Evolutionary conservation across 2,329 filamentous ascomycete genomes (phyloP).

Genomic region (Nemania abortiva): DNA sequence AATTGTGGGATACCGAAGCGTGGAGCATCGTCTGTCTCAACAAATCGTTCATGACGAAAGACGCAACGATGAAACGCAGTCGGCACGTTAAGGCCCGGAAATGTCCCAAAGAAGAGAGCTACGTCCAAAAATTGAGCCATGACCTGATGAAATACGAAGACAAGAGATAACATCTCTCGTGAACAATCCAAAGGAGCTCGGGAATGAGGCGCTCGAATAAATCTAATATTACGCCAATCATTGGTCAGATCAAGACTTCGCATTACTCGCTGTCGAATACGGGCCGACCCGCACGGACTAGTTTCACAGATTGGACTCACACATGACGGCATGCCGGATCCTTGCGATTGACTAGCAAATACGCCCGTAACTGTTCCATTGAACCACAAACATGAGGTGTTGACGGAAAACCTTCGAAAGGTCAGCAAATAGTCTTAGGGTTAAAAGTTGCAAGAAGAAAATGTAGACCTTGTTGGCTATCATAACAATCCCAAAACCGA

Average conservation of each 20-base stretch:
- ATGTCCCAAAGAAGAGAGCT: conserved; percentile 13
- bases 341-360: not conserved
- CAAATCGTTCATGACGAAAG: conserved; percentile 18
- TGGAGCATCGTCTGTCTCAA: not conserved
- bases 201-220: conserved; percentile 22
- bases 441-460: too few relatives aligned
- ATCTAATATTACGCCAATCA: conserved; percentile 9
- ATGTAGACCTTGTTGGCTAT: not conserved
- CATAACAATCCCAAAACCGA: conserved; percentile 13
- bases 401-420: not conserved
- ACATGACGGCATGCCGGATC: conserved; percentile 24
- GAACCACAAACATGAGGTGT: conserved; percentile 1
- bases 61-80: conserved; percentile 15
- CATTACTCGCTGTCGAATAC: not conserved
- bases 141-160: conserved; percentile 26
- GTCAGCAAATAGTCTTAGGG: too few relatives aligned
- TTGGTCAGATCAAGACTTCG: not conserved
- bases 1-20: conserved; percentile 17
- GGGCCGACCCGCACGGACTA: not conserved
- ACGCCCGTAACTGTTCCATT: not conserved
- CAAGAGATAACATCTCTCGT: conserved; percentile 12
- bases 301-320: conserved; percentile 14
- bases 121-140: conserved; percentile 31
- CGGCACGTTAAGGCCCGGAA: conserved; percentile 14
- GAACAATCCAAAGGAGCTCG: conserved; percentile 26